phyloP scores from a whole-genome alignment of 2,329 filamentous ascomycete species.

The Nemania abortiva region DNA sequence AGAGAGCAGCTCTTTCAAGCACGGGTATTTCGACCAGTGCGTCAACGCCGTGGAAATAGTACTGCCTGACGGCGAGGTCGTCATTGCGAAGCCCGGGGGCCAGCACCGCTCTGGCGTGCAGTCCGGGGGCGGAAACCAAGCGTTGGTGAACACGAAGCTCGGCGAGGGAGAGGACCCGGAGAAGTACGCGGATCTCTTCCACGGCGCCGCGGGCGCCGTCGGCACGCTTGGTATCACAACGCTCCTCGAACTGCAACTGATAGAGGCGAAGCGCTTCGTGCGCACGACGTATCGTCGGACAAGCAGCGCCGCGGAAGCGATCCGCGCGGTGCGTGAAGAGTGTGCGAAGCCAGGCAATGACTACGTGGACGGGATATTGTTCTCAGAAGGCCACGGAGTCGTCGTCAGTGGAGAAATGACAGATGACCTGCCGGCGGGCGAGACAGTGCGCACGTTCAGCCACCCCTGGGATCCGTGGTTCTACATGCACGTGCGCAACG shows the following conservation, averaged over 20 bases:
- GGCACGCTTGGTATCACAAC: constrained; percentile 77
- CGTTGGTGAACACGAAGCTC: constrained; percentile 28
- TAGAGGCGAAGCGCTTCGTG: constrained; percentile 71
- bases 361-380: constrained; percentile 81
- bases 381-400: constrained; percentile 71
- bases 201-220: constrained; percentile 73
- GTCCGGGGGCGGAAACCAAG: not conserved
- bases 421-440: constrained; percentile 59
- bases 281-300: constrained; percentile 71
- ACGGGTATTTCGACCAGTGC: constrained; percentile 78
- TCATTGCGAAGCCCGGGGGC: constrained; percentile 59
- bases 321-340: constrained; percentile 63
- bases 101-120: not conserved
- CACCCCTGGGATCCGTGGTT: constrained; percentile 78
- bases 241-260: constrained; percentile 72
- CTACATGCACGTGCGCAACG: constrained; percentile 75
- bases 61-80: constrained; percentile 73
- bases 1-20: constrained; percentile 76
- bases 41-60: constrained; percentile 76
- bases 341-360: constrained; percentile 63
- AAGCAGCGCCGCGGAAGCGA: constrained; percentile 61
- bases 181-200: constrained; percentile 68
- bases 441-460: constrained; percentile 55
- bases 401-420: constrained; percentile 74
- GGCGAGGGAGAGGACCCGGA: constrained; percentile 33